phyloP scores from a whole-genome alignment of 2,329 filamentous ascomycete genomes.

The Mollisiaceae sp. region DNA sequence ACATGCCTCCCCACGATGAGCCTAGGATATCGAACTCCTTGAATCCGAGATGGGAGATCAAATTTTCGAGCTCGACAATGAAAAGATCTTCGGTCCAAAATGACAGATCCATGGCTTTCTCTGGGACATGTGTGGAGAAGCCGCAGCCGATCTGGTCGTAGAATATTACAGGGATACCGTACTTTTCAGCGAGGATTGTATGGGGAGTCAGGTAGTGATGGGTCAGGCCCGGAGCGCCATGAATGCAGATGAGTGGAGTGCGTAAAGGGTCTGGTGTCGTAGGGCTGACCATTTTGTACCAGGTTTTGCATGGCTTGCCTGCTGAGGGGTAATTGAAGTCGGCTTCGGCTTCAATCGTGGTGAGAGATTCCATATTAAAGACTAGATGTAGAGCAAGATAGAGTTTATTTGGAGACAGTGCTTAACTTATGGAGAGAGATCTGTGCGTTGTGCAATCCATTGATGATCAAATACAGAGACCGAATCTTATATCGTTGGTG shows the following conservation, averaged over 20 bases:
- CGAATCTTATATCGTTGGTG: not conserved
- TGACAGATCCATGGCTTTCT: slow-evolving; percentile 48
- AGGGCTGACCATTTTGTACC: slow-evolving; percentile 47
- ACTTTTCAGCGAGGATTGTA: slow-evolving; percentile 15
- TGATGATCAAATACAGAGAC: not conserved
- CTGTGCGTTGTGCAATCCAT: not conserved
- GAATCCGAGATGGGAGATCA: slow-evolving; percentile 49
- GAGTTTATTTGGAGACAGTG: not conserved
- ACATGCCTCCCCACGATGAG: slow-evolving; percentile 59
- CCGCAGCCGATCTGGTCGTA: slow-evolving; percentile 62
- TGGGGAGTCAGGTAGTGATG: slow-evolving; percentile 47
- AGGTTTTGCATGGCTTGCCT: slow-evolving; percentile 39
- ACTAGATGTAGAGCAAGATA: not conserved
- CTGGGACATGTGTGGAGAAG: slow-evolving; percentile 52
- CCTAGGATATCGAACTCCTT: slow-evolving; percentile 50
- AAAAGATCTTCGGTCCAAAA: slow-evolving; percentile 58
- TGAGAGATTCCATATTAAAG: not conserved
- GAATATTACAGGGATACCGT: slow-evolving; percentile 51
- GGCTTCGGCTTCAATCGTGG: slow-evolving; percentile 20
- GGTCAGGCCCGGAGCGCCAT: slow-evolving; percentile 53
- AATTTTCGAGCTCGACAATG: slow-evolving; percentile 54
- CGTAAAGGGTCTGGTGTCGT: slow-evolving; percentile 29
- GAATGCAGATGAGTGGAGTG: slow-evolving; percentile 45
- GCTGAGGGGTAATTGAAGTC: slow-evolving; percentile 21
- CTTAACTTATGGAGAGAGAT: not conserved